A percentile compares a stretch with the other conserved stretches of the same genome.
These are phyloP conservation scores for Paecilomyces formosus DNA, from an alignment of 2,329 filamentous ascomycete species.

Conservation along the genomic window DNA sequence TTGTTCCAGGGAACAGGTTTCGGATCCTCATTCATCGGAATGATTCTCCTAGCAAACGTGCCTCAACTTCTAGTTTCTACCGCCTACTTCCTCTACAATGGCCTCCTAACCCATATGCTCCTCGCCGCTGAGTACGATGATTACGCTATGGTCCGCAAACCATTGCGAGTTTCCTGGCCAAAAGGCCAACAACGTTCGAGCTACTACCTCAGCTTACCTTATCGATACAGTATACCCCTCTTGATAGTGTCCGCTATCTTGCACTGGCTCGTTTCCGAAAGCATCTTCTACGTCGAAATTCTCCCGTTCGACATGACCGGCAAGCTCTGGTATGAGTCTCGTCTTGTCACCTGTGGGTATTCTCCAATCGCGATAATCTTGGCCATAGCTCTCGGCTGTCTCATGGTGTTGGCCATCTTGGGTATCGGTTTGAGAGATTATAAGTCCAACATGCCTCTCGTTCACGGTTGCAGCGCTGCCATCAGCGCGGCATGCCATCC, in stretches of 20 bases:
- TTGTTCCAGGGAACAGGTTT: neutral
- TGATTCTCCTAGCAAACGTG: slow-evolving; percentile 20
- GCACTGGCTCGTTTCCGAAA: slow-evolving; percentile 43
- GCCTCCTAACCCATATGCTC: slow-evolving; percentile 37
- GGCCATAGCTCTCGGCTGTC: neutral
- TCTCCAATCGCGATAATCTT: neutral
- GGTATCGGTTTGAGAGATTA: neutral
- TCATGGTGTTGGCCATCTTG: neutral
- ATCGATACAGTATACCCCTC: slow-evolving; percentile 34
- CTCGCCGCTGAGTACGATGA: slow-evolving; percentile 40
- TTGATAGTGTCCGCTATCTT: slow-evolving; percentile 24
- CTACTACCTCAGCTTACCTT: slow-evolving; percentile 39
- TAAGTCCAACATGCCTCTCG: neutral
- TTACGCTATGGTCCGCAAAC: slow-evolving; percentile 27
- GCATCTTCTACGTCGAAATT: slow-evolving; percentile 24
- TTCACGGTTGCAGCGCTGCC: neutral
- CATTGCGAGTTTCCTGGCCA: slow-evolving; percentile 37
- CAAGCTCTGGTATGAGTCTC: neutral
- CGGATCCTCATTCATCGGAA: slow-evolving; percentile 1
- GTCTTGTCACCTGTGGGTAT: neutral
- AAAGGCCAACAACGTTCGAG: slow-evolving; percentile 33
- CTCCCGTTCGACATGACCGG: neutral
- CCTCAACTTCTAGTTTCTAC: slow-evolving; percentile 25
- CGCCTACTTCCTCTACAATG: slow-evolving; percentile 26
- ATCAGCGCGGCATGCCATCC: neutral